Evolutionary conservation across 371 early-diverging fungal species (phyloP), one percentile per base, ranked within the genome.

Genomic region (Syncephalastrum monosporum): DNA sequence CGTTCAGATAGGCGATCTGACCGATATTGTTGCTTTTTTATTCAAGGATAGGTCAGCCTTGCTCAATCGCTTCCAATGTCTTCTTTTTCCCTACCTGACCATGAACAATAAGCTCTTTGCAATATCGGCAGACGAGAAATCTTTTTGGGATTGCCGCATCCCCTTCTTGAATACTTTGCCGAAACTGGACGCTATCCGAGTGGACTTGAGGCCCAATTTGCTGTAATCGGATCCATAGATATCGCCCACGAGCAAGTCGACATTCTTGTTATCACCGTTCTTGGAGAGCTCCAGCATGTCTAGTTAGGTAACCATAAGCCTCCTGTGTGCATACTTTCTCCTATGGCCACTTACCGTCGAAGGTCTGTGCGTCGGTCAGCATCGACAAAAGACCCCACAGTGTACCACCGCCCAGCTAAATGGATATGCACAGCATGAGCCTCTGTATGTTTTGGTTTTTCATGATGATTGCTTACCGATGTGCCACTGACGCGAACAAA

Each of bases 1-100:
- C 98, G 67, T 94, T 95, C 58, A 98, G 72, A 66, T 95, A 97
- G 0, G 97, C 98, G 49, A 98, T 97, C 75, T 98, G 98, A 15
- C 97, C 97, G 79, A 98, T 92, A 70, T 96, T 97, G 79, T 98
- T 98, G 69, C 94, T 94, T 63, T n/a, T 54, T 29, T 42, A 46
- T 15, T 23, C 21, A 21, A 21, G 21, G 23, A 33, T n/a, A 27
- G 10, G 21, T 52, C 16, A 13, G 42, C 27, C 38, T n/a, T n/a
- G n/a, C n/a, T n/a, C n/a, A n/a, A n/a, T n/a, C n/a, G n/a, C n/a
- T n/a, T n/a, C n/a, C n/a, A n/a, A n/a, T n/a, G n/a, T n/a, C n/a
- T n/a, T n/a, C n/a, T n/a, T n/a, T n/a, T 2, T 19, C 23, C 59
- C 67, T 79, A 86, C 86, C 84, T 86, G 59, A 96, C 89, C 90